Evolutionary conservation across 2,329 filamentous ascomycete genomes (phyloP), one percentile per base, ranked within the genome.

Genomic region (Fusarium poae): DNA sequence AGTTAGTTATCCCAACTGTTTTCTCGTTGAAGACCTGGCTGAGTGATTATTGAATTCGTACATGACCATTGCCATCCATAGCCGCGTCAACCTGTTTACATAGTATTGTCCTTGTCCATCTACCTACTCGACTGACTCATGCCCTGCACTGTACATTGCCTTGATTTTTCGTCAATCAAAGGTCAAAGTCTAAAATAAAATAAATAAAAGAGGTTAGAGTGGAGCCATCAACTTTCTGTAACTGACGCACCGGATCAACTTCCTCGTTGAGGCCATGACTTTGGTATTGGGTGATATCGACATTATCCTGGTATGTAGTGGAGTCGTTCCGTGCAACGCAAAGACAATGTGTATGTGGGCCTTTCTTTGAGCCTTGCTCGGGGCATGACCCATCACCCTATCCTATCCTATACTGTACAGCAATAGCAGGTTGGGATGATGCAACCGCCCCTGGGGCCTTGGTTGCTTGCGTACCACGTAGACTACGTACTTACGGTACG

Each of bases 181-280:
- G 37, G 21, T 32, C n/a, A 50, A 32, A 18, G 32, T 25, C 43
- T 34, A 32, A 32, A 32, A 35, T 23, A 56, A 42, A n/a, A n/a
- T n/a, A n/a, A n/a, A n/a, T n/a, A n/a, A 44, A 43, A 48, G 27
- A 42, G 39, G 23, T 46, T n/a, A 54, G 7, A 49, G 62, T 65
- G 62, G 62, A 40, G 13, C 35, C 61, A 18, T 20, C 27, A 27
- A 48, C 61, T 48, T 48, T 65, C 62, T 68, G 65, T 65, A 68
- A 54, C 65, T 65, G 65, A 67, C 35, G 48, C 60, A 61, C 65
- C 65, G 65, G 65, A 49, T 61, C 60, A 68, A 68, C 55, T 68
- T 68, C 65, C 65, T 68, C 51, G 52, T 68, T 61, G 60, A 68
- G 65, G 65, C 65, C 65, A 34, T 54, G 39, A 34, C 23, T 48